Conservation (phyloP, 2,329 filamentous ascomycete genomes). For the Aspergillus sp. region DNA sequence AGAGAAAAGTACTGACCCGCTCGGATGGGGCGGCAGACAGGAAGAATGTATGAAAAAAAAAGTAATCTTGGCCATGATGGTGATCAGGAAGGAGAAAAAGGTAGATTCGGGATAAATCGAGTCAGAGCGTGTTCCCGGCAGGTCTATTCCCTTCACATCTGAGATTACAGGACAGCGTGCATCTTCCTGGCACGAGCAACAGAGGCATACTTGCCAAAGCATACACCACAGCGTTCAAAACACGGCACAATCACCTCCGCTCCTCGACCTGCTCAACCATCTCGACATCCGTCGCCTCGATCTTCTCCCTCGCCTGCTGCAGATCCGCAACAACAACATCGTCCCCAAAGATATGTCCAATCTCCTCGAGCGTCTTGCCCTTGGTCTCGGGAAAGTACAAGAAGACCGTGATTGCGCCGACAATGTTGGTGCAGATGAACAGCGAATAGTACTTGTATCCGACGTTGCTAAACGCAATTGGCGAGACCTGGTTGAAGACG, state of each 20-base stretch:
- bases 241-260: neutral
- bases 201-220: neutral
- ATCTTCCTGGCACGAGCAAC: neutral
- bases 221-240: neutral
- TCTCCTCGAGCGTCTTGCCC: slow-evolving; percentile 32
- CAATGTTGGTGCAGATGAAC: slow-evolving; percentile 38
- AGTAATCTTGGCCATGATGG: too few species aligned
- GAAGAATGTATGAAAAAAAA: neutral
- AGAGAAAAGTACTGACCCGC: neutral
- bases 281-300: slow-evolving; percentile 6
- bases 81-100: too few species aligned
- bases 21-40: neutral
- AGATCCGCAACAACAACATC: slow-evolving; percentile 11
- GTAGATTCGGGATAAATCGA: too few species aligned
- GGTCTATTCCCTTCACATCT: neutral
- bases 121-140: neutral
- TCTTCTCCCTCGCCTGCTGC: slow-evolving; percentile 13
- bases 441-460: slow-evolving; percentile 47
- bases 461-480: slow-evolving; percentile 40
- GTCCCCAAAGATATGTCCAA: slow-evolving; percentile 33
- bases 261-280: slow-evolving; percentile 4
- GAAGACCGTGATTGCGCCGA: slow-evolving; percentile 18
- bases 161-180: too few species aligned
- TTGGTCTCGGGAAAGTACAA: slow-evolving; percentile 30
- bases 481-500: slow-evolving; percentile 38